Conservation (phyloP, 306 rosid genomes). For the Ochetophila trinervis region DNA sequence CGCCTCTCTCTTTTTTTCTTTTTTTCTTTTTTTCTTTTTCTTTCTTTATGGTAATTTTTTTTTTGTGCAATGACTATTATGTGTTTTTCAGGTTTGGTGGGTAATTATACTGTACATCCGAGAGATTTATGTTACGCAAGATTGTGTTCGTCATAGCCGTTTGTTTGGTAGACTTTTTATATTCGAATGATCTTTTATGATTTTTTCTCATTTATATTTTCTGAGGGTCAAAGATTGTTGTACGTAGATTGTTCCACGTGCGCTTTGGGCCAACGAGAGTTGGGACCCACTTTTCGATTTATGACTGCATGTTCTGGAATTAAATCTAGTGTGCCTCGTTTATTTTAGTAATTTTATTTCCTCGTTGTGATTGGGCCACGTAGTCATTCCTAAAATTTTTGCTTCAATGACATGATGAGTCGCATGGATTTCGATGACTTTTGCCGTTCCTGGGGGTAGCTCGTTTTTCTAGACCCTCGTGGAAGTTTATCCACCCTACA, state of each 20-base stretch:
- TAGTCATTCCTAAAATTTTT: neutral
- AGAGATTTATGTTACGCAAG: neutral
- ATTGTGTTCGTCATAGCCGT: neutral
- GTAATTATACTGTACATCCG: neutral
- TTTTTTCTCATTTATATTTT: too few relatives aligned
- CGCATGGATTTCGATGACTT: slow-evolving; percentile 28
- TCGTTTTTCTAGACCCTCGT: neutral
- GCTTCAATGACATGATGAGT: slow-evolving; percentile 3
- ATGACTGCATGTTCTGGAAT: slow-evolving; percentile 27
- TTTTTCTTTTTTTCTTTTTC: neutral
- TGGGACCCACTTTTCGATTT: neutral
- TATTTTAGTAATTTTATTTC: neutral
- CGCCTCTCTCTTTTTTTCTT: slow-evolving; percentile 21
- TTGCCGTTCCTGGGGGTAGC: slow-evolving; percentile 3
- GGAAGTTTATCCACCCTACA: neutral
- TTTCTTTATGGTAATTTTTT: neutral
- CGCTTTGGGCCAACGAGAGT: neutral
- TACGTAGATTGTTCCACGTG: neutral
- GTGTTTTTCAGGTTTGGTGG: neutral
- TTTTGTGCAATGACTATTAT: too few relatives aligned
- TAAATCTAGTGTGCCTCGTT: neutral
- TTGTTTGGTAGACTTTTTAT: neutral
- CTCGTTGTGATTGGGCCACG: slow-evolving; percentile 30
- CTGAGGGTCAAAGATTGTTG: neutral
- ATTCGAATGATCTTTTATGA: neutral